Conservation (phyloP, 23 red algal species). For the Gracilaria caudata region DNA sequence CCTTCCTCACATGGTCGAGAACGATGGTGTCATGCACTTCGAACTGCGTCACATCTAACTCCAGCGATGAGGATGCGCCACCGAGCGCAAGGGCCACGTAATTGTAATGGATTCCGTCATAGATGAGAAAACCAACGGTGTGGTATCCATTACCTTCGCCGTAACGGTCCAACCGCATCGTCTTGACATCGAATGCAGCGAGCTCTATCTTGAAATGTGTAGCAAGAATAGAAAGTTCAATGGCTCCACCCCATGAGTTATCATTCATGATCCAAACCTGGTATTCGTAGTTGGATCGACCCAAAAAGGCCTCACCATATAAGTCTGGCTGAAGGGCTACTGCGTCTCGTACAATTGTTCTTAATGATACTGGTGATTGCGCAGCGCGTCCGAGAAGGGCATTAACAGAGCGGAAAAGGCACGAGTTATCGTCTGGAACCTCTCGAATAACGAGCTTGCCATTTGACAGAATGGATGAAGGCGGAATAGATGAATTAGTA, state of each 20-base stretch:
- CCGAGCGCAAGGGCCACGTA: slow-evolving; percentile 69
- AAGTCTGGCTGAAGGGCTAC: slow-evolving; percentile 57
- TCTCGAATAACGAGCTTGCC: slow-evolving; percentile 63
- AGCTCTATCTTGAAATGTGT: slow-evolving; percentile 75
- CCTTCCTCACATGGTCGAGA: slow-evolving; percentile 31
- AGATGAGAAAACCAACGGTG: slow-evolving; percentile 76
- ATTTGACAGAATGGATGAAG: slow-evolving; percentile 43
- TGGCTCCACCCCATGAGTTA: slow-evolving; percentile 96
- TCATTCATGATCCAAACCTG: slow-evolving; percentile 78
- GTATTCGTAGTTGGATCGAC: slow-evolving; percentile 70
- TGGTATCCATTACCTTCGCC: slow-evolving; percentile 75
- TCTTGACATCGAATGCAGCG: slow-evolving; percentile 89
- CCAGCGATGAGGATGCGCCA: background rate
- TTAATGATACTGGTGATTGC: slow-evolving; percentile 31
- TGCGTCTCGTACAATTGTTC: slow-evolving; percentile 55
- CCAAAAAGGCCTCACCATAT: slow-evolving; percentile 80
- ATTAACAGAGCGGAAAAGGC: slow-evolving; percentile 86
- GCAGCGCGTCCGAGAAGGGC: slow-evolving; percentile 33
- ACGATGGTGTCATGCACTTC: slow-evolving; percentile 51
- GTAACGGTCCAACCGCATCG: slow-evolving; percentile 82
- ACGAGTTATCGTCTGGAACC: slow-evolving; percentile 99
- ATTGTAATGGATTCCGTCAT: slow-evolving; percentile 99
- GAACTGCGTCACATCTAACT: slow-evolving; percentile 78
- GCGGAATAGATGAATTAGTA: background rate
- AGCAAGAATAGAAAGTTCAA: slow-evolving; percentile 86